A percentile compares a stretch with the other conserved stretches of the same genome.
These are phyloP conservation scores for Phlegmacium glaucopus DNA, from an alignment of 768 basidiomycete genomes.

Conservation along the genomic window DNA sequence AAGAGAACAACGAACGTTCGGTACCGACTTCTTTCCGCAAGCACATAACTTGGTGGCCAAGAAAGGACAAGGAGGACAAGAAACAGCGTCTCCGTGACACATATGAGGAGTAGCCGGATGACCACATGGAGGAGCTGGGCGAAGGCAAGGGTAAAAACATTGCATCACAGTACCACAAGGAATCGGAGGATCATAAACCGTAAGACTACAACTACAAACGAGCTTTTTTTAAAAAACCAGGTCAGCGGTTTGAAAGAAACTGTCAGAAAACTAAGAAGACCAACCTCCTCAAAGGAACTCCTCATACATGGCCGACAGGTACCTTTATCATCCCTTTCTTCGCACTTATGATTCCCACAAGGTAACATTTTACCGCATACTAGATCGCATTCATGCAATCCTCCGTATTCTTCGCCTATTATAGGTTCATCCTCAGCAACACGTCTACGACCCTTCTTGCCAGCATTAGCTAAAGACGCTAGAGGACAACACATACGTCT, in stretches of 20 bases:
- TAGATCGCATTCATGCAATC: slow-evolving; percentile 82
- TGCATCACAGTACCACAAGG: slow-evolving; percentile 78
- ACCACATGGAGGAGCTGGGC: slow-evolving; percentile 71
- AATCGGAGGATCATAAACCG: slow-evolving; percentile 84
- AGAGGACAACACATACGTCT: slow-evolving; percentile 86
- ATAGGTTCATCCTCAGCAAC: slow-evolving; percentile 23
- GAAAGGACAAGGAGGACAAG: slow-evolving; percentile 87
- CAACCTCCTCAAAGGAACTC: slow-evolving; percentile 89
- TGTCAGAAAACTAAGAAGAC: no score
- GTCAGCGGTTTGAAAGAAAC: slow-evolving; percentile 6
- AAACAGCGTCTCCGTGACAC: slow-evolving; percentile 71
- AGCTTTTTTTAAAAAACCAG: slow-evolving; percentile 39
- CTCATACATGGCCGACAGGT: slow-evolving; percentile 79
- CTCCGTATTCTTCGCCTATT: slow-evolving; percentile 57
- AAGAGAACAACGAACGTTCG: slow-evolving; percentile 81
- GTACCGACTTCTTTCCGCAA: slow-evolving; percentile 81
- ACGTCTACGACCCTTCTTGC: slow-evolving; percentile 63
- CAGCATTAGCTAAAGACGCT: slow-evolving; percentile 49
- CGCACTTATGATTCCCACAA: slow-evolving; percentile 81
- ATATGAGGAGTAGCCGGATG: slow-evolving; percentile 74
- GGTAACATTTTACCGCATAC: slow-evolving; percentile 68
- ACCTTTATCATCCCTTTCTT: slow-evolving; percentile 77
- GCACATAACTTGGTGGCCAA: slow-evolving; percentile 79
- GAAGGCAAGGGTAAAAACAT: slow-evolving; percentile 78
- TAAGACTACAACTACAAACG: slow-evolving; percentile 82